These are phyloP conservation scores for Nothophaeocryptopus gaeumannii DNA, from an alignment of 2,329 filamentous ascomycete species.

Conservation along the genomic window DNA sequence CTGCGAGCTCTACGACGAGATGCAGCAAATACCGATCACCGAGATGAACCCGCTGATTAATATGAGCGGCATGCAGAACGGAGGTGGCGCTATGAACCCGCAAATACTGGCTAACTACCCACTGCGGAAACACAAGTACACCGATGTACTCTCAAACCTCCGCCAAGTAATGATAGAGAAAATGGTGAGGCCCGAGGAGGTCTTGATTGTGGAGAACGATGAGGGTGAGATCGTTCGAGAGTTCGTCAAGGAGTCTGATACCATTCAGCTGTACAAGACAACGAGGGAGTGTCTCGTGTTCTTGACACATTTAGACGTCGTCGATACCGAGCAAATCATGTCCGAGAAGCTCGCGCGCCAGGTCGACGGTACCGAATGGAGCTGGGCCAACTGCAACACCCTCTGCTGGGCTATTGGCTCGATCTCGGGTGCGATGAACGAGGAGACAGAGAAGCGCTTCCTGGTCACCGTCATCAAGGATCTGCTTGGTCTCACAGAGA, in stretches of 20 bases:
- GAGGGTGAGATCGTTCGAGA: constrained; percentile 98
- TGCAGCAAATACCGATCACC: constrained; percentile 91
- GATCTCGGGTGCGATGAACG: constrained; percentile 98
- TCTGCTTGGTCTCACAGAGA: constrained; percentile 90
- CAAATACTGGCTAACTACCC: constrained; percentile 83
- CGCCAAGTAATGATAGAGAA: constrained; percentile 99
- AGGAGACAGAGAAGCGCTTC: constrained; percentile 98
- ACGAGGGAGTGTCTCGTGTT: constrained; percentile 96
- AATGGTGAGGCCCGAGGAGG: constrained; percentile 98
- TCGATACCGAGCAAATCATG: constrained; percentile 98
- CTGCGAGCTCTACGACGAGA: constrained; percentile 96
- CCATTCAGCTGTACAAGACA: constrained; percentile 98
- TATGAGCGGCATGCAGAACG: constrained; percentile 71
- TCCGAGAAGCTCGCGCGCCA: constrained; percentile 95
- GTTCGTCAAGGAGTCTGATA: constrained; percentile 99
- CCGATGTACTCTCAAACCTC: constrained; percentile 87
- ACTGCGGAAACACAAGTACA: constrained; percentile 96
- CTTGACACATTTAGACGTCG: constrained; percentile 92
- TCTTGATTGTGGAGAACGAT: constrained; percentile 98
- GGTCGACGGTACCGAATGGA: constrained; percentile 95
- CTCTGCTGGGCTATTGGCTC: constrained; percentile 99
- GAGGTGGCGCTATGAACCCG: constrained; percentile 79
- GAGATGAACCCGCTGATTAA: constrained; percentile 87
- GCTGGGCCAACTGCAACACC: constrained; percentile 99
- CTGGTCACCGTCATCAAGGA: constrained; percentile 98